Evolutionary conservation across 2,329 filamentous ascomycete genomes (phyloP), one percentile per base, ranked within the genome.

Genomic region (Stemphylium lycopersici): DNA sequence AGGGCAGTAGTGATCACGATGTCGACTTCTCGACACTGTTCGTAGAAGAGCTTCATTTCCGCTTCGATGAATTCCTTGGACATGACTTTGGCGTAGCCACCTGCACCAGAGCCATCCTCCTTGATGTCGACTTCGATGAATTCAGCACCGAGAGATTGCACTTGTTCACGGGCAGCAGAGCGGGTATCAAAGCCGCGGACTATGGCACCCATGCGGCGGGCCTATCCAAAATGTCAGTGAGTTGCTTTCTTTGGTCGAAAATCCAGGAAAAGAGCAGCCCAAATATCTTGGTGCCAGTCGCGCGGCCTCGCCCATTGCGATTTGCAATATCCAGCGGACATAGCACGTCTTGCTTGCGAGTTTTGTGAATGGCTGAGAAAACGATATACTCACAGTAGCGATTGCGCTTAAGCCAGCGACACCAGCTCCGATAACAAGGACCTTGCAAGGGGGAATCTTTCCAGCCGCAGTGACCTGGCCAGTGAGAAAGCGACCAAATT

Each of bases 1-100:
- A 96, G 76, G n/a, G 92, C 92, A 1, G 92, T 96, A 1, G 91
- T 96, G 70, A 96, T 90, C 57, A 96, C 90, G 59, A 96, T 96
- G 74, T 96, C 91, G 46, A 96, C 91, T 34, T 96, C 92, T 55
- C 85, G 84, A 57, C 89, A 90, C 73, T 96, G 92, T 63, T 95
- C 89, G 71, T 90, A 87, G 77, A 96, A 96, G 0, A 96, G 82
- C 73, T 90, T 93, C 91, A 96, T 96, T 74, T 96, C 91, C 5
- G 91, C 91, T 56, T 91, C 90, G 72, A 95, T 91, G 68, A 96
- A 96, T 63, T 93, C 91, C 68, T 93, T 92, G 49, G 90, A 95
- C 91, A 96, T 96, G 70, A 93, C 90, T 70, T 96, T 96, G 48
- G 90, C 91, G 68, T 96, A 96, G 13, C 92, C 92, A 24, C 92